These are phyloP conservation scores for Misopates orontium DNA, from an alignment of 257 asterid species.

Conservation along the genomic window DNA sequence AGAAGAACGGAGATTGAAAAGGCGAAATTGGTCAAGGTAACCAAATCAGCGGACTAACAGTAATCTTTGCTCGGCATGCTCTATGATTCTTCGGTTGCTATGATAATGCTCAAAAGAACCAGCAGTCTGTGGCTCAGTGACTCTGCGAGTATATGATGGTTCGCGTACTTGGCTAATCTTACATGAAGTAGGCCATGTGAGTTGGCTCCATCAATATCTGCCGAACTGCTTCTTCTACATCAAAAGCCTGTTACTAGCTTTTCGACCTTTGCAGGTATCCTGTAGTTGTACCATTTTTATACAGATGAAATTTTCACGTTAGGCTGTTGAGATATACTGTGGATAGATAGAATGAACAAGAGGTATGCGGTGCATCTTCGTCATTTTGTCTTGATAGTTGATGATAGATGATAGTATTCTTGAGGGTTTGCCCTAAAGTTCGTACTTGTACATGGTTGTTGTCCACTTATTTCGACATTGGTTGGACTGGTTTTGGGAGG, in stretches of 20 bases:
- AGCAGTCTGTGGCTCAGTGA: slow-evolving; percentile 26
- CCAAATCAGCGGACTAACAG: slow-evolving; percentile 50
- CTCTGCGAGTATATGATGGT: slow-evolving; percentile 23
- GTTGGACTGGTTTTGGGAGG: slow-evolving; percentile 3
- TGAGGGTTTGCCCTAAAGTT: neutral
- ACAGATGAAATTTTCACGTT: neutral
- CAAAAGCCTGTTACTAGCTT: slow-evolving; percentile 34
- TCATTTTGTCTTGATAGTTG: neutral
- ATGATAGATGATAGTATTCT: neutral
- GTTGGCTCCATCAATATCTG: slow-evolving; percentile 22
- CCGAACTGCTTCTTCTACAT: slow-evolving; percentile 40
- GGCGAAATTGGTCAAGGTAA: slow-evolving; percentile 63
- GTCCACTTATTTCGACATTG: neutral
- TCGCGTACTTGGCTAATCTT: slow-evolving; percentile 27
- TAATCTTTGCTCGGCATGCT: slow-evolving; percentile 29
- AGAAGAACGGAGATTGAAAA: slow-evolving; percentile 84
- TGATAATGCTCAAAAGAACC: slow-evolving; percentile 35
- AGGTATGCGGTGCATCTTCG: neutral
- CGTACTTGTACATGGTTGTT: too few species aligned
- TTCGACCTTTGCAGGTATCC: slow-evolving; percentile 29
- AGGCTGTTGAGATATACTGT: too few species aligned
- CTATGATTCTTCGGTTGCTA: slow-evolving; percentile 38
- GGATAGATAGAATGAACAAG: too few species aligned
- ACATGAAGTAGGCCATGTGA: slow-evolving; percentile 20
- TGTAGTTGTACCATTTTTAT: slow-evolving; percentile 42